These are phyloP conservation scores for Geotrichum candidum DNA, from an alignment of 1,139 yeast genomes.

Conservation along the genomic window DNA sequence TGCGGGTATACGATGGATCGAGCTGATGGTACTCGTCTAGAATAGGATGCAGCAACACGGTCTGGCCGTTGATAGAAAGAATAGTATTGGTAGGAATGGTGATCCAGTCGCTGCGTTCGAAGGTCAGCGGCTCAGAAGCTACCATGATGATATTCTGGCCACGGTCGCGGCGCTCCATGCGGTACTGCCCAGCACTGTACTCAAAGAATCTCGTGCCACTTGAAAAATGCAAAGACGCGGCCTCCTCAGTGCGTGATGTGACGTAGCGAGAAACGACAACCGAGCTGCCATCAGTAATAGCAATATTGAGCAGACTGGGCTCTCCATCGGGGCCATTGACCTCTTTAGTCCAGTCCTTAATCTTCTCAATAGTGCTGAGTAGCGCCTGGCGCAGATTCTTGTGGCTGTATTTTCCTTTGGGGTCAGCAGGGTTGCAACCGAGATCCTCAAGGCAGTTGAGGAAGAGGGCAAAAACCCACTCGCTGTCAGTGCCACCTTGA, in stretches of 20 bases:
- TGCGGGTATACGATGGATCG: slow-evolving; percentile 61
- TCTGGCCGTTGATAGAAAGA: slow-evolving; percentile 76
- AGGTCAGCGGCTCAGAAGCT: slow-evolving; percentile 92
- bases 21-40: slow-evolving; percentile 80
- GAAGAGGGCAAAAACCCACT: slow-evolving; percentile 86
- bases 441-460: slow-evolving; percentile 67
- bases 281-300: slow-evolving; percentile 89
- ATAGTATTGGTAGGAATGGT: slow-evolving; percentile 91
- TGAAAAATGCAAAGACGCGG: slow-evolving; percentile 91
- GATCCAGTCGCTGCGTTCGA: slow-evolving; percentile 96
- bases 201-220: slow-evolving; percentile 90
- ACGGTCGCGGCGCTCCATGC: slow-evolving; percentile 88
- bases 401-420: slow-evolving; percentile 49
- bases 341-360: slow-evolving; percentile 61
- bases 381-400: slow-evolving; percentile 60
- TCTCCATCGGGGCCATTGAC: slow-evolving; percentile 47
- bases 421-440: slow-evolving; percentile 63
- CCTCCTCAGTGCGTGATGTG: slow-evolving; percentile 85
- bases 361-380: slow-evolving; percentile 61
- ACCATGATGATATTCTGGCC: slow-evolving; percentile 94
- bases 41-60: slow-evolving; percentile 86
- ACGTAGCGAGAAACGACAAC: slow-evolving; percentile 86
- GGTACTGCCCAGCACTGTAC: slow-evolving; percentile 74
- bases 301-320: slow-evolving; percentile 86
- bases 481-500: slow-evolving; percentile 94